phyloP scores from a whole-genome alignment of 1,284 basidiomycete genomes.

The Leucoagaricus sp. region DNA sequence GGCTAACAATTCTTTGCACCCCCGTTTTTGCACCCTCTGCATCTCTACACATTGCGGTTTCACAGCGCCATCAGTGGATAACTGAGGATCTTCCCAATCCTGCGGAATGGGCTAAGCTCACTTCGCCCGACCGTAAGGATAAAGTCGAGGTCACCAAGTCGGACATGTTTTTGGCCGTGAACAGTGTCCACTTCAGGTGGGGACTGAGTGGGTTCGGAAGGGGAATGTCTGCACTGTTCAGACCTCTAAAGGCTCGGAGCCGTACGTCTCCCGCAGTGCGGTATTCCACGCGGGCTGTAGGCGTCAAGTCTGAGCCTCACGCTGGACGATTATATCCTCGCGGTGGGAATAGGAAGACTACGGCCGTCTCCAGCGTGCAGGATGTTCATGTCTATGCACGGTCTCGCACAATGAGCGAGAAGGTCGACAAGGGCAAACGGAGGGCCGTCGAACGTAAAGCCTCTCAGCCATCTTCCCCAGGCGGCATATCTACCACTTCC shows the following conservation, averaged over 20 bases:
- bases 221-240: slow-evolving; percentile 14
- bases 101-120: slow-evolving; percentile 78
- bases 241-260: slow-evolving; percentile 11
- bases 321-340: neutral
- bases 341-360: slow-evolving; percentile 2
- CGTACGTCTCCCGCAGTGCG: neutral
- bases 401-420: neutral
- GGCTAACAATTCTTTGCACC: slow-evolving; percentile 13
- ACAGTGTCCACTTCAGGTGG: slow-evolving; percentile 56
- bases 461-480: neutral
- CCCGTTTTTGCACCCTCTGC: slow-evolving; percentile 11
- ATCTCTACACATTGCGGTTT: neutral
- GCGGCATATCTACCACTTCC: neutral
- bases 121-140: slow-evolving; percentile 48
- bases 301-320: neutral
- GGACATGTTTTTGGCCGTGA: slow-evolving; percentile 81
- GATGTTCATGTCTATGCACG: slow-evolving; percentile 7
- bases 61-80: slow-evolving; percentile 74
- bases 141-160: slow-evolving; percentile 62
- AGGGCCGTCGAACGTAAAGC: neutral
- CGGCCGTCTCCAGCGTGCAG: neutral
- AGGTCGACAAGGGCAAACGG: slow-evolving; percentile 3
- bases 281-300: neutral
- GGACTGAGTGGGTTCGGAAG: slow-evolving; percentile 17
- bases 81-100: slow-evolving; percentile 73